Evolutionary conservation across 2,329 filamentous ascomycete genomes (phyloP), one percentile per base, ranked within the genome.

Genomic region (Botrytis elliptica): DNA sequence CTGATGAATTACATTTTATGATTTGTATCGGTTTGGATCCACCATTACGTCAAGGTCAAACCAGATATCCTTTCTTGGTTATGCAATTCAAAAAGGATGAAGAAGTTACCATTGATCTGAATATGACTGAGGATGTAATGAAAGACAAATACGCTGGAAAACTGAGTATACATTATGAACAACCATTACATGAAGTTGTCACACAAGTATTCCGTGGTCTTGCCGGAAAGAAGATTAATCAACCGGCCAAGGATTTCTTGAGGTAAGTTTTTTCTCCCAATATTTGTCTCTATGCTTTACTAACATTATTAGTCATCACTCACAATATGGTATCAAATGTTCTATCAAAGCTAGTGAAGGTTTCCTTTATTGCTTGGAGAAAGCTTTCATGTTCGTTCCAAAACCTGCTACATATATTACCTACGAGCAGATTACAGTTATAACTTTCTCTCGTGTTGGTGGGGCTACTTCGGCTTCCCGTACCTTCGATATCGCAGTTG

Each of bases 311-410:
- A 89, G 93, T 78, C 96, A 98, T 84, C 94, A 97, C 82, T 90
- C 92, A 80, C 95, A 98, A 83, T 93, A 91, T 78, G 96, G 96
- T 74, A 97, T 99, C 84, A 99, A 99, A 85, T 99, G 96, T 84
- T 97, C 95, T n/a, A 98, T 99, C 89, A 99, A 99, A 85, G 97
- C 97, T 71, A 98, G 97, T 83, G 96, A 99, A 85, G 96, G 97
- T 75, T 95, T 97, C 81, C 86, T 99, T 69, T 99, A 97, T 88
- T 98, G 95, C 82, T 85, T 99, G 78, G 96, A 99, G 84, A 98
- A 98, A 85, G 95, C 95, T 12, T 97, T 99, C 83, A 97, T 99
- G 89, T 99, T 99, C 82, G 96, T 99, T 25, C 96, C 96, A 46
- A 99, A 99, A 85, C 96, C 96, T 1, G 95, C 96, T 25, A 98